Evolutionary conservation across 148 eudicot genomes (phyloP).

Genomic region (Diospyros lotus): DNA sequence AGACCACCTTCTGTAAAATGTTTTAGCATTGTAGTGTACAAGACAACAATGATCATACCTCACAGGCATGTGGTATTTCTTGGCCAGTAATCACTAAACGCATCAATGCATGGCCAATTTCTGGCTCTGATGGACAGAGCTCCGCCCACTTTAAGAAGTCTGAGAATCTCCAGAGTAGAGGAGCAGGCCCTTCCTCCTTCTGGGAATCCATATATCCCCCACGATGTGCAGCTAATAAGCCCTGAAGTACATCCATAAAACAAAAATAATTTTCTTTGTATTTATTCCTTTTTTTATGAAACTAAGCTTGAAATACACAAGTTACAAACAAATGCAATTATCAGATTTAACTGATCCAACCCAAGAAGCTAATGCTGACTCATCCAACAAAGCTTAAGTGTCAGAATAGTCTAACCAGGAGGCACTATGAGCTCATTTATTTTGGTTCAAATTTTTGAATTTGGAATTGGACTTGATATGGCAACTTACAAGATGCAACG

Average conservation of each 20-base stretch:
- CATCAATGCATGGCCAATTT: constrained; percentile 97
- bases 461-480: not conserved
- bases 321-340: constrained; percentile 4
- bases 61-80: constrained; percentile 98
- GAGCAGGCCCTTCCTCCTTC: constrained; percentile 99
- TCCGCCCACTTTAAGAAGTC: constrained; percentile 98
- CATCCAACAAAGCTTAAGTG: not conserved
- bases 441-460: not conserved
- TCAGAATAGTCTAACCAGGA: not conserved
- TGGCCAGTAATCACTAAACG: constrained; percentile 93
- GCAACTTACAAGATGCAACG: constrained; percentile 1
- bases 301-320: not conserved
- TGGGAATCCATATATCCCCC: constrained; percentile 98
- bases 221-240: constrained; percentile 97
- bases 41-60: constrained; percentile 41
- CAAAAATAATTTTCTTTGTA: not conserved
- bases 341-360: not conserved
- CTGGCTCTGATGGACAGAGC: constrained; percentile 93
- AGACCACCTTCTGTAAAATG: not conserved
- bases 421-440: not conserved
- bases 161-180: constrained; percentile 90
- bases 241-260: constrained; percentile 40
- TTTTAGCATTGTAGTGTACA: constrained; percentile 8
- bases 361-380: not conserved
- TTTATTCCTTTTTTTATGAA: not conserved